These are phyloP conservation scores for Xylaria scruposa DNA, from an alignment of 495 filamentous ascomycete genomes.

Conservation along the genomic window DNA sequence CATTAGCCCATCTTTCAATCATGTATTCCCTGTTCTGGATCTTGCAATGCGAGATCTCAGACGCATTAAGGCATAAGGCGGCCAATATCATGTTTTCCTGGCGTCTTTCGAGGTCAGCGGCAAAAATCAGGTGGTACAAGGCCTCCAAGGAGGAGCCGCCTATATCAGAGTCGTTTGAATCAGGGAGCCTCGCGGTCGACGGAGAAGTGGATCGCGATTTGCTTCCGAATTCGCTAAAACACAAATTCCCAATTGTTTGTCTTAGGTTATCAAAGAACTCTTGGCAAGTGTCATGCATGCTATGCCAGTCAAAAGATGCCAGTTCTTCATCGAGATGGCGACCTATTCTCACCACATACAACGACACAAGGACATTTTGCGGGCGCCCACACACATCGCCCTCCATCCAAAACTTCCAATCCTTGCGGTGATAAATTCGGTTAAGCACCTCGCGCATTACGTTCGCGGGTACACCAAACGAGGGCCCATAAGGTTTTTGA, in stretches of 20 bases:
- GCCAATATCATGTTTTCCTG: constrained; percentile 17
- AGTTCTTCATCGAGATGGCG: neutral
- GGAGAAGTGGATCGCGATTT: neutral
- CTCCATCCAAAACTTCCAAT: neutral
- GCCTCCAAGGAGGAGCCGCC: neutral
- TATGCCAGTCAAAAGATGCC: constrained; percentile 3
- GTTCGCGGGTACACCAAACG: neutral
- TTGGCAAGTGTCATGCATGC: neutral
- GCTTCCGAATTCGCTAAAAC: neutral
- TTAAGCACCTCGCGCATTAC: neutral
- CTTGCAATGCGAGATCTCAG: neutral
- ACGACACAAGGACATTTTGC: neutral
- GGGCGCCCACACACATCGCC: neutral
- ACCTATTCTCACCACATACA: neutral
- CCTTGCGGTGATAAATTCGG: neutral
- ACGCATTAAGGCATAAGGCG: neutral
- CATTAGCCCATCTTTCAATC: neutral
- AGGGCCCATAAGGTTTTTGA: neutral
- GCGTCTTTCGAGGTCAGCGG: neutral
- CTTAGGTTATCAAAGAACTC: constrained; percentile 5
- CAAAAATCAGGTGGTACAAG: constrained; percentile 10
- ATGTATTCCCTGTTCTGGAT: neutral
- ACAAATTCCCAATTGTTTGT: neutral
- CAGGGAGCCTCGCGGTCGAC: neutral
- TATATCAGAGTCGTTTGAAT: neutral